Percentiles rank a stretch among this genome's conserved stretches.
These are phyloP conservation scores for Pholiota microspora DNA, from an alignment of 768 basidiomycete genomes.

Conservation along the genomic window DNA sequence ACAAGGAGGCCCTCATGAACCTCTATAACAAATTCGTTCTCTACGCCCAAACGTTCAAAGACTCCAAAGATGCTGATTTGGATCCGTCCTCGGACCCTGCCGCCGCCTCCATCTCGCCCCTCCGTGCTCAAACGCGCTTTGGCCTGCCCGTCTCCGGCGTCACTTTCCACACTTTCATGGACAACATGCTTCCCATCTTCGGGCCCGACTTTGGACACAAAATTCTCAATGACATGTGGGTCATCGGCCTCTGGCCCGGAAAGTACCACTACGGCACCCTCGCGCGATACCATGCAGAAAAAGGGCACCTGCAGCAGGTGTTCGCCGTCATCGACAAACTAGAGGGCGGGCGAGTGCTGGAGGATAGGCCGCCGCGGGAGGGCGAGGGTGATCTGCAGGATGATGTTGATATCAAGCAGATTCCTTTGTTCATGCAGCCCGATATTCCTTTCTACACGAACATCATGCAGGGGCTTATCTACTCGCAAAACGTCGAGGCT, in stretches of 20 bases:
- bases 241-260: slow-evolving; percentile 1
- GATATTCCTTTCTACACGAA: slow-evolving; percentile 1
- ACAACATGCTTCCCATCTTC: neutral
- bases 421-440: neutral
- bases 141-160: neutral
- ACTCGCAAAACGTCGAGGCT: neutral
- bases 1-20: neutral
- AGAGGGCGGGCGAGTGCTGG: neutral
- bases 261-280: neutral
- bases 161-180: slow-evolving; percentile 3
- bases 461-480: neutral
- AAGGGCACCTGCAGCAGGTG: neutral
- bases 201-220: neutral
- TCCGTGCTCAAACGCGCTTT: slow-evolving; percentile 1
- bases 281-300: neutral
- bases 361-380: neutral
- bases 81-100: neutral
- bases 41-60: neutral
- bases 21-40: neutral
- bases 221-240: slow-evolving; percentile 1
- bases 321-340: neutral
- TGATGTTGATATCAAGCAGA: neutral
- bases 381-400: neutral
- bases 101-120: neutral
- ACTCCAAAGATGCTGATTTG: no score